A percentile compares a stretch with the other conserved stretches of the same genome.
Evolutionary conservation across 345 rosid genomes (phyloP).

Genomic region (Mangifera indica): DNA sequence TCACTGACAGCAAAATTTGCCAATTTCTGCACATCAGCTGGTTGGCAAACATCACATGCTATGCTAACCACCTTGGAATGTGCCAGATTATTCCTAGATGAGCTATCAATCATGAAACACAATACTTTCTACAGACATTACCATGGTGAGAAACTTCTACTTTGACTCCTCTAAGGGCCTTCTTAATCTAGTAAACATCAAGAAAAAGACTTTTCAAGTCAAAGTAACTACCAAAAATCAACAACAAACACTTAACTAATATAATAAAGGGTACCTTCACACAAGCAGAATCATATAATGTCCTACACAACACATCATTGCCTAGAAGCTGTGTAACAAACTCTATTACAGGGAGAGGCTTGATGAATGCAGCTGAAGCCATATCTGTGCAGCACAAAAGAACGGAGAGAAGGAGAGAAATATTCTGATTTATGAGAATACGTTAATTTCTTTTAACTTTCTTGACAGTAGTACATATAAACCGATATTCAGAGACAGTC

Average conservation of each 20-base stretch:
- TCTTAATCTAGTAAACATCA: constrained; percentile 59
- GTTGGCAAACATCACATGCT: constrained; percentile 79
- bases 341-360: constrained; percentile 96
- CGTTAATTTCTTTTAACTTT: background rate
- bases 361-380: no score
- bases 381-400: constrained; percentile 34
- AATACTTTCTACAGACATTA: no score
- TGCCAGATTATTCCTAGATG: constrained; percentile 42
- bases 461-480: constrained; percentile 13
- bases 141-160: no score
- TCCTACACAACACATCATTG: constrained; percentile 71
- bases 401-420: constrained; percentile 1
- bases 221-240: constrained; percentile 11
- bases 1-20: constrained; percentile 67
- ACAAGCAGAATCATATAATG: constrained; percentile 86
- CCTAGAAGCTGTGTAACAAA: constrained; percentile 90
- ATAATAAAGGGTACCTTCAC: constrained; percentile 56
- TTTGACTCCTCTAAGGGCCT: no score
- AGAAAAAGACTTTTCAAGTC: constrained; percentile 6
- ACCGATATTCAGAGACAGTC: constrained; percentile 93
- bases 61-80: constrained; percentile 79
- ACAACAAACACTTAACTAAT: background rate
- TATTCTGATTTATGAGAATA: background rate
- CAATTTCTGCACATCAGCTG: constrained; percentile 65
- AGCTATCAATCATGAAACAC: no score